Evolutionary conservation across 2,329 filamentous ascomycete species (phyloP).

Genomic region (Botrytis aclada): DNA sequence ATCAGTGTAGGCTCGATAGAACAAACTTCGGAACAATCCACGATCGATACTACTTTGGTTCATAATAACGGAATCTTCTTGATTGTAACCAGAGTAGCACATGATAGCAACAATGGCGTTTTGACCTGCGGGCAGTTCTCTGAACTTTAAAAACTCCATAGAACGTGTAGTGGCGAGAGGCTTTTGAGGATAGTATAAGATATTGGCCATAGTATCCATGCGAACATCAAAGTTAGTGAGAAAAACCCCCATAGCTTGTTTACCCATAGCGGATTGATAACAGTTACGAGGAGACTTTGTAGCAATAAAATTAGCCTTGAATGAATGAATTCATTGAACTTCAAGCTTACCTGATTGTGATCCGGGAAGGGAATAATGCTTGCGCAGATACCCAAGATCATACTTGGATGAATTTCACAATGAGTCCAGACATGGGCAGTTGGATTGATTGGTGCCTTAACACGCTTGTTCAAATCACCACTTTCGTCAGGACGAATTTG

Average conservation of each 20-base stretch:
- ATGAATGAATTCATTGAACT: constrained; percentile 10
- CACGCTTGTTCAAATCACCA: constrained; percentile 74
- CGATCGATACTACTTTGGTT: constrained; percentile 99
- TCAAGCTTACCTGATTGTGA: constrained; percentile 74
- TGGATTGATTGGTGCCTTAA: constrained; percentile 84
- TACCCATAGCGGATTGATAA: constrained; percentile 99
- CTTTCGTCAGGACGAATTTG: constrained; percentile 58
- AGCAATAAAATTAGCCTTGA: constrained; percentile 38
- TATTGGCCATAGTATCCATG: constrained; percentile 99
- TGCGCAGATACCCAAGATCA: constrained; percentile 97
- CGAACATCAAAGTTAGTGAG: constrained; percentile 94
- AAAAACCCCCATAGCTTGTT: constrained; percentile 99
- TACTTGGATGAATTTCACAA: constrained; percentile 98
- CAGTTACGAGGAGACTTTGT: constrained; percentile 90
- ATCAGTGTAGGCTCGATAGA: constrained; percentile 96
- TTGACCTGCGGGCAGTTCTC: constrained; percentile 92
- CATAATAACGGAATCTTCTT: constrained; percentile 99
- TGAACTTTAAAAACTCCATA: constrained; percentile 98
- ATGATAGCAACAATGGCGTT: constrained; percentile 98
- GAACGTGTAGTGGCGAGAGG: constrained; percentile 92
- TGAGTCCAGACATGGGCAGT: constrained; percentile 93
- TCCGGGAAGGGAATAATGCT: constrained; percentile 99
- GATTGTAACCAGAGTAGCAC: constrained; percentile 97
- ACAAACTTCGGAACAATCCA: constrained; percentile 93
- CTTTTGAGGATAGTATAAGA: constrained; percentile 98